These are phyloP conservation scores for Metschnikowia koreensis DNA, from an alignment of 805 yeast species.

Conservation along the genomic window DNA sequence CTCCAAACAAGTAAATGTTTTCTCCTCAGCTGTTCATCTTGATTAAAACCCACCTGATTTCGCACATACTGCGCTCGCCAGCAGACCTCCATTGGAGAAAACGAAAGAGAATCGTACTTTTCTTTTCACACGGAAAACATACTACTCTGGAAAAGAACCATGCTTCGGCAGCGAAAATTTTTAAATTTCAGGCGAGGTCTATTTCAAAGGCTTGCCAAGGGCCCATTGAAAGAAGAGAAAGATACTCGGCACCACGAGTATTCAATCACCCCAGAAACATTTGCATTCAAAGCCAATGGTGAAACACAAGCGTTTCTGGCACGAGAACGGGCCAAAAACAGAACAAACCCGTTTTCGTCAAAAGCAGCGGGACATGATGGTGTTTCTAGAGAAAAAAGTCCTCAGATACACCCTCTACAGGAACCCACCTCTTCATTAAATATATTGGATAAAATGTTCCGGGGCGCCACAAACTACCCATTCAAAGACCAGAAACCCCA, in stretches of 20 bases:
- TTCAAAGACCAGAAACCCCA: conserved; percentile 37
- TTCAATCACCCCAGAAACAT: conserved; percentile 45
- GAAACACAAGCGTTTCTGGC: background rate
- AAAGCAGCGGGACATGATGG: background rate
- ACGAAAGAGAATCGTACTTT: background rate
- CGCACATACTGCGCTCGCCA: background rate
- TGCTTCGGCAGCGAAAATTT: conserved; percentile 11
- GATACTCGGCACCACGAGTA: conserved; percentile 38
- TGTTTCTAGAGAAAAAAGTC: background rate
- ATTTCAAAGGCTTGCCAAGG: conserved; percentile 20
- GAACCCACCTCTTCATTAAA: conserved; percentile 23
- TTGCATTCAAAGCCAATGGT: conserved; percentile 39
- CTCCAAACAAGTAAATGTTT: no score
- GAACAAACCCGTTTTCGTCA: background rate
- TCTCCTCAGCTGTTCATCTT: background rate
- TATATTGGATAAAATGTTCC: conserved; percentile 34
- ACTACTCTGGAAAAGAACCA: background rate
- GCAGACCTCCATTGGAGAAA: background rate
- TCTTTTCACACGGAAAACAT: no score
- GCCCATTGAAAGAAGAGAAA: conserved; percentile 19
- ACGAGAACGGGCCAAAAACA: background rate
- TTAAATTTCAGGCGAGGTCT: conserved; percentile 16
- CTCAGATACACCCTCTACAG: conserved; percentile 26
- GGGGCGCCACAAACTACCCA: conserved; percentile 42
- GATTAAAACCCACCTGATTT: background rate